Percentiles rank a stretch among this genome's conserved stretches.
These are phyloP conservation scores for Xylariaceae sp. DNA, from an alignment of 2,329 filamentous ascomycete species.

Conservation along the genomic window DNA sequence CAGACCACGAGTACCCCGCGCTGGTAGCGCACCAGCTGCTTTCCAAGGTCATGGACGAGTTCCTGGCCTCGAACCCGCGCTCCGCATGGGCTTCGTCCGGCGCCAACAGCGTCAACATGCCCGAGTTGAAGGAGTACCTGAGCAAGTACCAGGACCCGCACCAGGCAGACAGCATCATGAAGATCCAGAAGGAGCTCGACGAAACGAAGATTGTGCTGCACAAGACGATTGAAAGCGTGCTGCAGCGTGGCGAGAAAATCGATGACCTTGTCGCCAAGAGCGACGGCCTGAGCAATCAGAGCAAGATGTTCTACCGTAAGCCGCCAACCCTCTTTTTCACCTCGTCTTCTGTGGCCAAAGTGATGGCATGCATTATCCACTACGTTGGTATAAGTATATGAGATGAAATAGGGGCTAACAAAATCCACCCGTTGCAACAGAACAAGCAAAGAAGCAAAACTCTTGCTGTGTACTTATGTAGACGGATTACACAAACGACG, in stretches of 20 bases:
- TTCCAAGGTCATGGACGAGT: constrained; percentile 83
- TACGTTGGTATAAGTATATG: neutral
- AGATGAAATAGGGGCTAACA: constrained; percentile 14
- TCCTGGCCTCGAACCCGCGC: constrained; percentile 68
- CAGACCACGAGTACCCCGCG: constrained; percentile 67
- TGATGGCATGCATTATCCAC: neutral
- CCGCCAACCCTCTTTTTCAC: neutral
- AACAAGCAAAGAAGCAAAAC: constrained; percentile 74
- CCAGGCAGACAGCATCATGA: constrained; percentile 86
- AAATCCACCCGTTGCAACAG: constrained; percentile 29
- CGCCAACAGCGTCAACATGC: constrained; percentile 54
- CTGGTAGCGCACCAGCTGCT: constrained; percentile 82
- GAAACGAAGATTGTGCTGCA: constrained; percentile 97
- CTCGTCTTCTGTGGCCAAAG: no score
- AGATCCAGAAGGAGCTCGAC: constrained; percentile 94
- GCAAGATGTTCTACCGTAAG: constrained; percentile 95
- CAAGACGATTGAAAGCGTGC: constrained; percentile 86
- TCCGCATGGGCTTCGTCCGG: constrained; percentile 54
- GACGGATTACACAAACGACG: constrained; percentile 36
- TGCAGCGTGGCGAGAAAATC: constrained; percentile 94
- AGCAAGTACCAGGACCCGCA: constrained; percentile 75
- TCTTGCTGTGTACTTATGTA: constrained; percentile 70
- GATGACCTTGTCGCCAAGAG: constrained; percentile 92
- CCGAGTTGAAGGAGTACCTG: constrained; percentile 72
- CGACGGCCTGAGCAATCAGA: constrained; percentile 81